Conservation (phyloP, 495 filamentous ascomycete genomes). For the Polyplosphaeria fusca region DNA sequence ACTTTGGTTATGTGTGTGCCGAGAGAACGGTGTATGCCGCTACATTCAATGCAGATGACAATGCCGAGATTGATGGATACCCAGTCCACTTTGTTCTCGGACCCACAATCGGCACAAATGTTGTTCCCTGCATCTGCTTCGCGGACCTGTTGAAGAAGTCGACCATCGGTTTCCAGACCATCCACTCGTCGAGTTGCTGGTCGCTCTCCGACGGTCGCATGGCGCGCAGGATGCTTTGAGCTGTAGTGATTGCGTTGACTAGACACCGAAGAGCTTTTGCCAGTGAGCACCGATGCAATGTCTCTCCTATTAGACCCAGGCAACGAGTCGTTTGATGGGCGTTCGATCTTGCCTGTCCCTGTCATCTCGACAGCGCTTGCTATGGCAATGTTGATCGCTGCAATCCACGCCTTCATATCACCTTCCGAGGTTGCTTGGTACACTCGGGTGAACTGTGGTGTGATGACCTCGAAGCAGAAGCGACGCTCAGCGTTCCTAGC, state of each 20-base stretch:
- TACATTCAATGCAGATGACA: conserved; percentile 96
- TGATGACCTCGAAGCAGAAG: conserved; percentile 99
- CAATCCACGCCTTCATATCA: conserved; percentile 96
- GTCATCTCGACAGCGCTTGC: conserved; percentile 91
- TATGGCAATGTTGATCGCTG: conserved; percentile 92
- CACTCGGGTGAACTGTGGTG: conserved; percentile 91
- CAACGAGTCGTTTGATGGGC: conserved; percentile 42
- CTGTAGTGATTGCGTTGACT: conserved; percentile 55
- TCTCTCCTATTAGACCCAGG: conserved; percentile 62
- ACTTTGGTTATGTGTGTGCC: conserved; percentile 98
- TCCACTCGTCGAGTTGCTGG: conserved; percentile 65
- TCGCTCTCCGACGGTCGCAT: conserved; percentile 85
- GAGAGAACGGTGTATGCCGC: conserved; percentile 92
- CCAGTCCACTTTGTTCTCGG: conserved; percentile 91
- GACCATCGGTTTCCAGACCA: conserved; percentile 75
- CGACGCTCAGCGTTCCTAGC: conserved; percentile 89
- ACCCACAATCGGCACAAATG: conserved; percentile 93
- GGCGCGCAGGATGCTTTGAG: conserved; percentile 62
- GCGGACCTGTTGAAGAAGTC: conserved; percentile 79
- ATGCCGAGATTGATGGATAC: conserved; percentile 97
- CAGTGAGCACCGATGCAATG: conserved; percentile 86
- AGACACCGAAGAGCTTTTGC: conserved; percentile 80
- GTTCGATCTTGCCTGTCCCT: conserved; percentile 55
- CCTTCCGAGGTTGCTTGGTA: conserved; percentile 98
- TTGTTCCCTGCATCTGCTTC: conserved; percentile 90